These are phyloP conservation scores for Fusarium aywerte DNA, from an alignment of 2,329 filamentous ascomycete species.

Conservation along the genomic window DNA sequence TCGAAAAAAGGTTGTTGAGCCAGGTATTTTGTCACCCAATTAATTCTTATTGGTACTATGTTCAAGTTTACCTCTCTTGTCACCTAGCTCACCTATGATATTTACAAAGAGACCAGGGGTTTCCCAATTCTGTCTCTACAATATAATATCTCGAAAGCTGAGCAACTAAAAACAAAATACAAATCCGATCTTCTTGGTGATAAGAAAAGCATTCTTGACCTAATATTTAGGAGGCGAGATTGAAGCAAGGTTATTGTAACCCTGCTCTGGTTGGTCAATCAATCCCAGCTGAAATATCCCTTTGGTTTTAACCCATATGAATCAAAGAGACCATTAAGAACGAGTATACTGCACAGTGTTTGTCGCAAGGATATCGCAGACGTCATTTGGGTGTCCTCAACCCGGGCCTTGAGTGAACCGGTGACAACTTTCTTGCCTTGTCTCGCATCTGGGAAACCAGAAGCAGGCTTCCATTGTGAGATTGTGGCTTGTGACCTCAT, in stretches of 20 bases:
- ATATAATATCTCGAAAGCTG: not conserved
- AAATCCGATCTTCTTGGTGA: not conserved
- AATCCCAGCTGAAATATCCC: not conserved
- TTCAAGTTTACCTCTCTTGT: no score
- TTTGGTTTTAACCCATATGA: not conserved
- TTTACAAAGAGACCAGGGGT: not conserved
- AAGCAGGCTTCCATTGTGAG: not conserved
- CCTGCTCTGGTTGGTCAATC: not conserved
- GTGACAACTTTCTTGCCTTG: constrained; percentile 5
- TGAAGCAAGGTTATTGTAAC: not conserved
- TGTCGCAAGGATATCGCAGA: not conserved
- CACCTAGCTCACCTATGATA: not conserved
- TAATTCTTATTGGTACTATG: no score
- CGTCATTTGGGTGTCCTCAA: not conserved
- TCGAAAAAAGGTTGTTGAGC: no score
- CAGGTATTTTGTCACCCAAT: no score
- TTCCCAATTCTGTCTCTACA: no score
- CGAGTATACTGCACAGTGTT: constrained; percentile 14
- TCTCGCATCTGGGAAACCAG: not conserved
- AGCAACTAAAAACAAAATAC: not conserved
- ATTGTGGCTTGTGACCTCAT: constrained; percentile 1
- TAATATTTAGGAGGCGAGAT: not conserved
- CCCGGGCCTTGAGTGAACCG: not conserved
- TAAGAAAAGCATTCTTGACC: not conserved
- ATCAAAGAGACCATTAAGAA: not conserved